Percentiles rank a stretch among this genome's conserved stretches.
These are phyloP conservation scores for Hygrocybe coccinea DNA, from an alignment of 768 basidiomycete species.

Conservation along the genomic window DNA sequence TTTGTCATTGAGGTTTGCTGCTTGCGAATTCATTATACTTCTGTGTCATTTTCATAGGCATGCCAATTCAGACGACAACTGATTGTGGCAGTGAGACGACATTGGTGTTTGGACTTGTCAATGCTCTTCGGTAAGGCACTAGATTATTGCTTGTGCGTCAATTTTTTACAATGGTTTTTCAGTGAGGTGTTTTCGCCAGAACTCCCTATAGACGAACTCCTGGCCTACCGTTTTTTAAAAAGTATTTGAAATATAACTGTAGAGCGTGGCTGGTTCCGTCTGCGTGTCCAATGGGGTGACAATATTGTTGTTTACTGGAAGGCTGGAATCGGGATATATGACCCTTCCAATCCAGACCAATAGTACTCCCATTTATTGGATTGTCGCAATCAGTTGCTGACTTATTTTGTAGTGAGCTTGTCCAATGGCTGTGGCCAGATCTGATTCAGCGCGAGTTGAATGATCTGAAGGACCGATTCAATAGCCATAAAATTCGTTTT, in stretches of 20 bases:
- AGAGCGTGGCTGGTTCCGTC: conserved; percentile 26
- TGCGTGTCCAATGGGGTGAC: conserved; percentile 27
- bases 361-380: conserved; percentile 4
- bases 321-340: conserved; percentile 18
- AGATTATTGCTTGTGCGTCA: not conserved
- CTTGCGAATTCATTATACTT: not conserved
- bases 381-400: no score
- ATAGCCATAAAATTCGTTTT: conserved; percentile 14
- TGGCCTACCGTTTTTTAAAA: not conserved
- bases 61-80: conserved; percentile 30
- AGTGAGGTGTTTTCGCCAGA: conserved; percentile 22
- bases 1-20: not conserved
- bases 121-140: conserved; percentile 22
- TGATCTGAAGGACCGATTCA: conserved; percentile 14
- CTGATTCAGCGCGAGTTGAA: conserved; percentile 24
- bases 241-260: conserved; percentile 29
- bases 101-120: conserved; percentile 22
- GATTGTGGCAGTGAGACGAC: conserved; percentile 31
- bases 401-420: conserved; percentile 18
- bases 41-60: conserved; percentile 17
- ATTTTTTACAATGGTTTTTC: not conserved
- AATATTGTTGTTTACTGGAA: conserved; percentile 23
- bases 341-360: conserved; percentile 12
- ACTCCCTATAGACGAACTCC: conserved; percentile 14
- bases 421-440: conserved; percentile 28